Base-by-base conservation (phyloP, 116 monocot genomes). In the Phalaenopsis hybrid region DNA sequence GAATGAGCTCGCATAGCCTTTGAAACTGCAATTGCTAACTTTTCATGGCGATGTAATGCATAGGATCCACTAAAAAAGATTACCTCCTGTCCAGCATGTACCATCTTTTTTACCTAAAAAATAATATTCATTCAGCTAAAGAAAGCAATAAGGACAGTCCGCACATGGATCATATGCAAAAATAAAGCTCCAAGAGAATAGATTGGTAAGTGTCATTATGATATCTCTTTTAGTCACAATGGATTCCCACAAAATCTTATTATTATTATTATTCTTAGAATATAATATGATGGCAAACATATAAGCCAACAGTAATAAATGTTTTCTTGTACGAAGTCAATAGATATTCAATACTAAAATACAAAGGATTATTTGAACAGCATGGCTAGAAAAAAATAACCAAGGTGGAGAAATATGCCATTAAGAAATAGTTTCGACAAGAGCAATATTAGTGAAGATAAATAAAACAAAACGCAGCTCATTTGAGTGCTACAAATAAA, bases 1-100 rank as follows among this genome's bases (percentile, higher is more conserved):
- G 97, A 97, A 83, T 93, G 95, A 83, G 92, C 85, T 55, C 95
- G 86, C 92, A 92, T 90, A 48, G 97, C 97, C 86, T 94, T 97
- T 28, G 87, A 91, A 85, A 97, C 93, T 76, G 97, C 94, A 92
- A 97, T 93, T 59, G 97, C 89, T 69, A 97, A 88, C 84, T 97
- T 94, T 73, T 97, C 97, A 88, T 97, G 97, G 15, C 72, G 90
- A 86, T 98, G 97, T 67, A 98, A 81, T 84, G 92, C 90, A 91
- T 95, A 91, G n/a, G 97, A 93, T 80, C 97, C 97, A 74, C 91
- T 88, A 84, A 94, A 81, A 46, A 98, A 69, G 76, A 98, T 85
- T 52, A 98, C 86, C 63, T 98, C 97, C 82, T 98, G 93, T 8
- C 87, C 93, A 46, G 91, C 63, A 88, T 93, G 95, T 18, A 90